Evolutionary conservation across 2,329 filamentous ascomycete genomes (phyloP), one percentile per base, ranked within the genome.

Genomic region (Trichophyton schoenleinii): DNA sequence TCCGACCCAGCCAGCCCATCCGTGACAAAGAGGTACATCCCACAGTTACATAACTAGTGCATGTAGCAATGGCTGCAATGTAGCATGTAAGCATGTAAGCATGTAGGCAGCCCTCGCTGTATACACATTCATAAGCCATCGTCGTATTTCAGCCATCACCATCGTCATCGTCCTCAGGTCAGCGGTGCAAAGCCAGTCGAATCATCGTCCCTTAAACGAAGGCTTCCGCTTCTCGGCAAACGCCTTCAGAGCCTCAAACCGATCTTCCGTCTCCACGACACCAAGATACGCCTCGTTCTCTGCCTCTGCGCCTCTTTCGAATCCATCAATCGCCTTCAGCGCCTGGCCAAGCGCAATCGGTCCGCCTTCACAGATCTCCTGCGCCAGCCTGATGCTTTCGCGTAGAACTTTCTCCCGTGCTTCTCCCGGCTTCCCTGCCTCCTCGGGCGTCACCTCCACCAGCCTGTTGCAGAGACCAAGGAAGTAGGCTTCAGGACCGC

Each of bases 401-500:
- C 83, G 81, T 60, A 96, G 75, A 8, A 88, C 89, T 67, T 83
- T 83, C 65, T 82, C 82, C 58, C 88, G 78, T 18, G 88, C 87
- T 36, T 77, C 75, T 3, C 78, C 76, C 60, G 85, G 77, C 59
- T 87, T 69, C 41, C 72, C 73, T 46, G 76, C 75, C 66, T 77
- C 77, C 60, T 77, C 75, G 1, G 83, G 82, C 22, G 83, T 75
- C 22, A 95, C 81, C 74, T 96, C 88, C 25, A 96, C 89, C 34
- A 97, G 76, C n/a, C 92, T 81, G 75, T 97, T 91, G 52, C 89
- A 91, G 38, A 99, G 80, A 0, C 94, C 94, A 18, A 96, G 76
- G 72, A 95, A 94, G 75, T 96, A 95, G 0, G 94, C 89, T 77
- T 97, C 94, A 1, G 88, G 78, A 0, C 85, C 92, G 7, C 81